phyloP scores from a whole-genome alignment of 1,139 yeast genomes.

The Debaryomyces subglobosus region DNA sequence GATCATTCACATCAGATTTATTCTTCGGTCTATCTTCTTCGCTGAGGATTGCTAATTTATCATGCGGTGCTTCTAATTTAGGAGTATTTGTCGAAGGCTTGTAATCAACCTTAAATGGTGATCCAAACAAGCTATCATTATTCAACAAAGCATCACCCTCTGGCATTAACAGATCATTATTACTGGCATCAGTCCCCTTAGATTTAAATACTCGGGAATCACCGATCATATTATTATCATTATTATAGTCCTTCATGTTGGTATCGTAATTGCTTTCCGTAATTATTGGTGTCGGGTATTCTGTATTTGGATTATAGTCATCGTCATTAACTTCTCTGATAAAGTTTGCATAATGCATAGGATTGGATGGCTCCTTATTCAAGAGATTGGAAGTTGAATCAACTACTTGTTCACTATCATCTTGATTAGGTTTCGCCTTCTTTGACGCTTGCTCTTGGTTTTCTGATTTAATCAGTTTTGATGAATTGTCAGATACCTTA shows the following conservation, averaged over 20 bases:
- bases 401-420: not conserved
- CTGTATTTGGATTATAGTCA: constrained; percentile 15
- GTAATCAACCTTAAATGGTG: constrained; percentile 37
- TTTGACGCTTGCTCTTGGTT: constrained; percentile 9
- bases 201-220: not conserved
- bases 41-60: not conserved
- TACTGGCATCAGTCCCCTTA: not conserved
- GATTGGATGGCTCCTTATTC: not conserved
- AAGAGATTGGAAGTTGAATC: constrained; percentile 4
- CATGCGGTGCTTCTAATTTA: not conserved
- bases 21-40: constrained; percentile 12
- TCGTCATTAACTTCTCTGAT: constrained; percentile 41
- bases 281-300: not conserved
- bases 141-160: constrained; percentile 12
- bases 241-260: constrained; percentile 13
- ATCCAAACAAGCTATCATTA: constrained; percentile 27
- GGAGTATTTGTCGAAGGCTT: not conserved
- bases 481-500: constrained; percentile 21
- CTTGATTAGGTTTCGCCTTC: constrained; percentile 3
- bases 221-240: constrained; percentile 1
- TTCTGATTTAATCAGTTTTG: constrained; percentile 11
- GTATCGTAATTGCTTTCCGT: constrained; percentile 13
- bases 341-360: constrained; percentile 30
- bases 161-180: constrained; percentile 1
- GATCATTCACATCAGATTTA: constrained; percentile 14